These are phyloP conservation scores for Conticribra weissflogii DNA, from an alignment of 108 stramenopile species.

Conservation along the genomic window DNA sequence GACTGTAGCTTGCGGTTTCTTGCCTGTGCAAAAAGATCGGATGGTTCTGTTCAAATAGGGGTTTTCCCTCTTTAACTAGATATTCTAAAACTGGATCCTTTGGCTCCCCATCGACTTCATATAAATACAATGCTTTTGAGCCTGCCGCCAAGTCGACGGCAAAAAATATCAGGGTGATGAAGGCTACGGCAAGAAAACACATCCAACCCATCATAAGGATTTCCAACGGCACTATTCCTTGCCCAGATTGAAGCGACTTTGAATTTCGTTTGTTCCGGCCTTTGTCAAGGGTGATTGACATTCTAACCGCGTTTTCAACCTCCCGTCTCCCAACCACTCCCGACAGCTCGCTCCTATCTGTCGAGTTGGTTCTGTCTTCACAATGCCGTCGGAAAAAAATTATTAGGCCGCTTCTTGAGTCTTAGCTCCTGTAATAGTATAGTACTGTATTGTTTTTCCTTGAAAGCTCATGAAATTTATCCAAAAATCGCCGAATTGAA, in stretches of 20 bases:
- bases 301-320: no score
- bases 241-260: background rate
- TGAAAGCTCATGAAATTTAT: no score
- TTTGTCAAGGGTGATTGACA: no score
- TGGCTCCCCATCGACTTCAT: slow-evolving; percentile 17
- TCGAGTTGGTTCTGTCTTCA: no score
- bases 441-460: no score
- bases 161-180: background rate
- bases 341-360: no score
- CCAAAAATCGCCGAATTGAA: no score
- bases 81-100: slow-evolving; percentile 29
- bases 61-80: background rate
- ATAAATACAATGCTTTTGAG: slow-evolving; percentile 20
- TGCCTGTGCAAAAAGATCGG: slow-evolving; percentile 35
- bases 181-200: background rate
- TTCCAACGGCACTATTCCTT: background rate
- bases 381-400: no score
- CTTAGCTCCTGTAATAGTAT: no score
- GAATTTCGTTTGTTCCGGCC: no score
- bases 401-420: no score
- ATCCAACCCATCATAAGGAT: slow-evolving; percentile 11
- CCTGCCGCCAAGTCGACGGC: background rate
- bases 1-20: slow-evolving; percentile 10
- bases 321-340: no score
- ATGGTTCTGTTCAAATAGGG: background rate